phyloP scores from a whole-genome alignment of 306 rosid species.

The Erythrophleum fordii region DNA sequence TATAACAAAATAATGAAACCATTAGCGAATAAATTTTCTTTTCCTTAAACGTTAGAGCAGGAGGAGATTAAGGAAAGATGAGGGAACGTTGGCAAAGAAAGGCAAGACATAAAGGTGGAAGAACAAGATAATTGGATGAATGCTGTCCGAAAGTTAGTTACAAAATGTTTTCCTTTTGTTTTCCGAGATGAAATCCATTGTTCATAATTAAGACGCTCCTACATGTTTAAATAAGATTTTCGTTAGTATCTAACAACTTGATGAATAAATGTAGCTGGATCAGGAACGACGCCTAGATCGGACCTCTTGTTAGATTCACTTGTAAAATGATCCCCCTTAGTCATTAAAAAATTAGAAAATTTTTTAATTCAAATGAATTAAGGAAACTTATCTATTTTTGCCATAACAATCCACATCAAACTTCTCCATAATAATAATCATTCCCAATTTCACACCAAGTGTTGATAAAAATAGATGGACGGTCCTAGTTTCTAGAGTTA shows the following conservation, averaged over 20 bases:
- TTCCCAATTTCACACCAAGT: neutral
- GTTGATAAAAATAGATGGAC: neutral
- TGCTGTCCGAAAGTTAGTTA: neutral
- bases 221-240: neutral
- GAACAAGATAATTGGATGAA: neutral
- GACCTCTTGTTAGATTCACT: no score
- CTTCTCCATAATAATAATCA: neutral
- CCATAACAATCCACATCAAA: neutral
- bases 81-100: neutral
- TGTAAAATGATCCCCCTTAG: neutral
- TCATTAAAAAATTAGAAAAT: no score
- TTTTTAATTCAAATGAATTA: no score
- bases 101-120: neutral
- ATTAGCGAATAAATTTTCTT: neutral
- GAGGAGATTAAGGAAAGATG: neutral
- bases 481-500: neutral
- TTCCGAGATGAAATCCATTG: neutral
- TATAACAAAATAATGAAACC: neutral
- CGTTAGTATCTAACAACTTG: neutral
- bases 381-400: no score
- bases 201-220: neutral
- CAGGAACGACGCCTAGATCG: neutral
- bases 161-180: no score
- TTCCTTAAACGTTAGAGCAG: neutral
- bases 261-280: neutral